phyloP scores from a whole-genome alignment of 345 rosid species.

The Lepidium sativum region DNA sequence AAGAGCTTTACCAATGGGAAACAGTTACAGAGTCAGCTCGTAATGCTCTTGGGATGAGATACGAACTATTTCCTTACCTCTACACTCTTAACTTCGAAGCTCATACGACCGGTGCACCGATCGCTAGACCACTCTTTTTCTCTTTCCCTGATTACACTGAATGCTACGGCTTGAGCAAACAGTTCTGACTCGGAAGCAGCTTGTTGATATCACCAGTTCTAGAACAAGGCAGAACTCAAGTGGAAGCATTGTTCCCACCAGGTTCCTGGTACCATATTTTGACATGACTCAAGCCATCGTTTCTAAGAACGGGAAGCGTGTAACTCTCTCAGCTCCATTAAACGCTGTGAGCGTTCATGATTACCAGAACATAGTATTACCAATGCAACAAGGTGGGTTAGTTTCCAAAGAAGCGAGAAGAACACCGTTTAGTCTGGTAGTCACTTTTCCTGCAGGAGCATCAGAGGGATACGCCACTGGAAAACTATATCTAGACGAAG shows the following conservation, averaged over 20 bases:
- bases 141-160: conserved; percentile 60
- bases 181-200: conserved; percentile 82
- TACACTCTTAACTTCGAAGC: conserved; percentile 82
- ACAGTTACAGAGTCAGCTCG: conserved; percentile 76
- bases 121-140: conserved; percentile 97
- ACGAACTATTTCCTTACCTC: conserved; percentile 71
- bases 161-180: conserved; percentile 73
- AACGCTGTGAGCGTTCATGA: conserved; percentile 70
- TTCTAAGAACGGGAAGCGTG: conserved; percentile 42
- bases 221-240: conserved; percentile 56
- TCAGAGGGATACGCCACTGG: conserved; percentile 57
- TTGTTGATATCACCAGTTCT: conserved; percentile 94
- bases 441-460: conserved; percentile 62
- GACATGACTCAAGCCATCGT: conserved; percentile 48
- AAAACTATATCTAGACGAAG: conserved; percentile 61
- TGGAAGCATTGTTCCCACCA: conserved; percentile 76
- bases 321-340: conserved; percentile 65
- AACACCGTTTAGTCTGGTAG: conserved; percentile 63
- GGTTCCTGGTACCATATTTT: conserved; percentile 86
- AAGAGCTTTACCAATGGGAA: conserved; percentile 94
- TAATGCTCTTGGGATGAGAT: conserved; percentile 95
- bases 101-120: conserved; percentile 73
- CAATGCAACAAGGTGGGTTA: conserved; percentile 85
- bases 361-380: conserved; percentile 65
- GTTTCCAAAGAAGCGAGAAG: conserved; percentile 68